A percentile compares a stretch with the other conserved stretches of the same genome.
These are phyloP conservation scores for Boletus rubropictus DNA, from an alignment of 768 basidiomycete genomes.

Conservation along the genomic window DNA sequence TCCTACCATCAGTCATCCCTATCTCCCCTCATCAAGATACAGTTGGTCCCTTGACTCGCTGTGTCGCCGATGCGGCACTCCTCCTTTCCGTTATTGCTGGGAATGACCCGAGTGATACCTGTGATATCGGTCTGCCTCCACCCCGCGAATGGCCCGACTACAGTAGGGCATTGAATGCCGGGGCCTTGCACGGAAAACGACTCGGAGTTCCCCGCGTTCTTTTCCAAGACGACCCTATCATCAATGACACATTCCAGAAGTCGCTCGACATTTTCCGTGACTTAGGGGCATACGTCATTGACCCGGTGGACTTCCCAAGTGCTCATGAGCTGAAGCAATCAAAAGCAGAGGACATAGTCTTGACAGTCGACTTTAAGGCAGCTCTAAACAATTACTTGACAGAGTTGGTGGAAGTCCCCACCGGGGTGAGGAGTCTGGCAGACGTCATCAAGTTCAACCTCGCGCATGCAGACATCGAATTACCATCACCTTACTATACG, in stretches of 20 bases:
- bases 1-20: constrained; percentile 38
- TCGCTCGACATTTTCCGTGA: constrained; percentile 34
- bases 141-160: constrained; percentile 51
- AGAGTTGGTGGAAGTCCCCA: constrained; percentile 47
- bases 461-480: constrained; percentile 45
- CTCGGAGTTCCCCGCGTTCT: constrained; percentile 41
- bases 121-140: constrained; percentile 34
- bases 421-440: constrained; percentile 51
- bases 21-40: constrained; percentile 39
- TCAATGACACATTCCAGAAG: constrained; percentile 34
- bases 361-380: constrained; percentile 56
- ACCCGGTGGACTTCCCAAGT: constrained; percentile 58
- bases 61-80: constrained; percentile 35
- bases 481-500: constrained; percentile 31
- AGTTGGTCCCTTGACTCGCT: constrained; percentile 35
- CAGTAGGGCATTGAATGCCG: constrained; percentile 42
- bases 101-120: constrained; percentile 36
- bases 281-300: constrained; percentile 46
- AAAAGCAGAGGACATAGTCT: constrained; percentile 50
- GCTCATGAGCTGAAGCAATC: constrained; percentile 42
- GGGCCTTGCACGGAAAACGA: constrained; percentile 42
- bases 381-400: constrained; percentile 40
- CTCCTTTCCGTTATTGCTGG: constrained; percentile 39
- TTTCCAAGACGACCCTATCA: constrained; percentile 17
- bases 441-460: constrained; percentile 56